Base-by-base conservation (phyloP, 2,329 filamentous ascomycete species). In the Xylariaceae sp. region DNA sequence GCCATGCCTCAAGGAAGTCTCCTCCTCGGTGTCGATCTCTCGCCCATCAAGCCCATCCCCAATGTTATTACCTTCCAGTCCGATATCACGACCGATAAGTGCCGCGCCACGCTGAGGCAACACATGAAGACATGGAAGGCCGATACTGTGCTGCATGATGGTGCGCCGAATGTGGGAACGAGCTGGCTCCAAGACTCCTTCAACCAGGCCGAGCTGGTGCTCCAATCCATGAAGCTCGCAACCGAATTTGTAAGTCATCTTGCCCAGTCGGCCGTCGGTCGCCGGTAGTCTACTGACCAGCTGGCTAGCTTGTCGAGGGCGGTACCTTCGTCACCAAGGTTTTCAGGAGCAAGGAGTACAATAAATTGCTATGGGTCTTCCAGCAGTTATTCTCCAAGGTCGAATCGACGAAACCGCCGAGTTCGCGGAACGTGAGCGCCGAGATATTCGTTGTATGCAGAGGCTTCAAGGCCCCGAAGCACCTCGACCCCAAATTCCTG, bases 171-270 rank as follows among this genome's bases (percentile, higher is more conserved):
- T 52, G 92, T 98, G 37, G 92, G 92, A 78, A 90, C 88, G 1
- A 89, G 92, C 0, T 98, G 92, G 92, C 83, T 89, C 27, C 92
- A 98, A 64, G 92, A 98, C 68, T 92, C 92, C 28, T 98, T 94
- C 72, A 90, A 90, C 42, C 92, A 98, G 63, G 92, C 90, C 38
- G 90, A 96, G 63, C 68, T 98, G 33, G 87, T 84, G 10, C 67
- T 98, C 35, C 85, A 94, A 57, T 83, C 86, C 7, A 72, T 98
- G 71, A 94, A 93, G 59, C 68, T 98, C 37, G 92, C 92, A 3
- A 94, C 88, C 0, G 90, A 98, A 47, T 98, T 98, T 14, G 12
- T 26, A n/a, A n/a, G n/a, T n/a, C n/a, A n/a, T n/a, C n/a, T n/a
- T n/a, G n/a, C n/a, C n/a, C n/a, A n/a, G n/a, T n/a, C n/a, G n/a